phyloP scores from a whole-genome alignment of 257 asterid species.

The Oldenlandia corymbosa region DNA sequence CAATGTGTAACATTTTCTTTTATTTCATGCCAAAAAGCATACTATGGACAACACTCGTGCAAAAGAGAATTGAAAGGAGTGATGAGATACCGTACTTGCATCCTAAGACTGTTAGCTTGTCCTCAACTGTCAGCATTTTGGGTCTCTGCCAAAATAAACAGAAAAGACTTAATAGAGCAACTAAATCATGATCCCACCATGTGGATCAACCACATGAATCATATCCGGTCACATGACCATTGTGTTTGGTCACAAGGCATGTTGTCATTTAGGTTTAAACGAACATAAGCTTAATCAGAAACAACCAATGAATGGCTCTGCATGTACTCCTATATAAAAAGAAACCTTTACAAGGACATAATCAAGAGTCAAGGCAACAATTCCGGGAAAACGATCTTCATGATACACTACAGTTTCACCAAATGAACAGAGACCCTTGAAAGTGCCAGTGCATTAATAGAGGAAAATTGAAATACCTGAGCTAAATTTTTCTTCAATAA shows the following conservation, averaged over 20 bases:
- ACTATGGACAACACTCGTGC: not conserved
- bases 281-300: too few species aligned
- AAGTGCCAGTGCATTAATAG: not conserved
- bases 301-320: not conserved
- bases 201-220: too few species aligned
- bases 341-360: not conserved
- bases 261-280: too few species aligned
- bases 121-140: slow-evolving; percentile 74
- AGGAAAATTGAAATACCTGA: slow-evolving; percentile 52
- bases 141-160: slow-evolving; percentile 59
- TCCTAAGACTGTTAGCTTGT: slow-evolving; percentile 71
- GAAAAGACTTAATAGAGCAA: too few species aligned
- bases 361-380: not conserved
- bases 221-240: too few species aligned
- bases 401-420: not conserved
- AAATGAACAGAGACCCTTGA: not conserved
- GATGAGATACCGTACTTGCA: slow-evolving; percentile 63
- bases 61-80: slow-evolving; percentile 21
- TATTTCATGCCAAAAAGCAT: not conserved
- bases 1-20: not conserved
- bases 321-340: not conserved
- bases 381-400: not conserved
- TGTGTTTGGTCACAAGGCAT: too few species aligned
- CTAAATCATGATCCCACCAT: too few species aligned
- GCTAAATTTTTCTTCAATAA: slow-evolving; percentile 47